Percentiles rank a stretch among this genome's conserved stretches.
Evolutionary conservation across 2,329 filamentous ascomycete genomes (phyloP).

Genomic region (Aspergillus aculeatinus): DNA sequence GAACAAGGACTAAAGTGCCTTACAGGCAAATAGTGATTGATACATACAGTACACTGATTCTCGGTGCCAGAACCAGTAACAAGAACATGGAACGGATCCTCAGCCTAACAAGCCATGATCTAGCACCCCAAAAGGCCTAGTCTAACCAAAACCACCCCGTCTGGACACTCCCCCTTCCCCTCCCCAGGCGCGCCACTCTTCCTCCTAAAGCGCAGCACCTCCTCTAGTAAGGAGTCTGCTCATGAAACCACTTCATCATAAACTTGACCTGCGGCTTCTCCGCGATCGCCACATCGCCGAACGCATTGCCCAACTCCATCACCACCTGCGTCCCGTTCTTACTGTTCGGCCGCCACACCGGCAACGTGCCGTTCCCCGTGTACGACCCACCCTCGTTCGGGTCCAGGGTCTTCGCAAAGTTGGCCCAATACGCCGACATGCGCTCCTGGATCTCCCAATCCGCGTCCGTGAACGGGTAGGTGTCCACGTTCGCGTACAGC

Average conservation of each 20-base stretch:
- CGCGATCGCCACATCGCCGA: constrained; percentile 23
- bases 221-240: constrained; percentile 11
- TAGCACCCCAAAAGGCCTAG: too few relatives aligned
- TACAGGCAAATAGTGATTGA: too few relatives aligned
- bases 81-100: too few relatives aligned
- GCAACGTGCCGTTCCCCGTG: constrained; percentile 18
- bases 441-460: constrained; percentile 19
- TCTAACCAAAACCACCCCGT: too few relatives aligned
- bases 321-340: constrained; percentile 22
- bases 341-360: constrained; percentile 21
- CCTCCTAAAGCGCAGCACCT: background rate
- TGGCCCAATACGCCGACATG: constrained; percentile 38
- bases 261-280: constrained; percentile 19
- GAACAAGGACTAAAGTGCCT: too few relatives aligned
- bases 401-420: constrained; percentile 34
- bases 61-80: too few relatives aligned
- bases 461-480: constrained; percentile 10
- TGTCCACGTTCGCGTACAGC: constrained; percentile 32
- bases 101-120: too few relatives aligned
- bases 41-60: too few relatives aligned
- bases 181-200: too few relatives aligned
- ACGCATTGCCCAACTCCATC: constrained; percentile 24
- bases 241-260: constrained; percentile 25
- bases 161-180: too few relatives aligned
- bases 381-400: constrained; percentile 24